Evolutionary conservation across 2,329 filamentous ascomycete species (phyloP), one percentile per base, ranked within the genome.

Genomic region (Pseudogymnoascus sp.): DNA sequence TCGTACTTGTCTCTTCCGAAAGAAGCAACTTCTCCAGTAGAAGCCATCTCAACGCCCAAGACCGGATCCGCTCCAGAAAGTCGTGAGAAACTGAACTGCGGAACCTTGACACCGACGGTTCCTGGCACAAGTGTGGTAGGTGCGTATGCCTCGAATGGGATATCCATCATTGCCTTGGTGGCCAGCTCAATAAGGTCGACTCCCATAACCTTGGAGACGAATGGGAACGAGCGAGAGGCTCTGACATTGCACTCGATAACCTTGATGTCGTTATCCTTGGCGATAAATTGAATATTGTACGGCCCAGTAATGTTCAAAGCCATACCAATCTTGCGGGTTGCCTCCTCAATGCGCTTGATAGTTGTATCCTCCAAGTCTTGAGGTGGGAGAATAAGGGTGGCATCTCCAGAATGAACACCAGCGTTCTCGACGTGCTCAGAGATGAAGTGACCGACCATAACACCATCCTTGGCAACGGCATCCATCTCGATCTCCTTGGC

Each of bases 401-500:
- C 94, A 72, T 99, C 94, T 77, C 94, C 94, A 65, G 94, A 99
- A 78, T 99, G 94, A 8, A 99, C 94, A 80, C 94, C 94, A 18
- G 94, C 94, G 69, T 97, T 97, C 77, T 99, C 94, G 42, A 99
- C 94, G 74, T 99, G 94, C 80, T 99, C 94, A 0, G 93, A 97
- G 72, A 99, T 90, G 76, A 97, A 97, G 75, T 97, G 94, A 10
- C 93, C 92, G 63, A 97, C 85, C 76, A 97, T 89, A 61, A 84
- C 87, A 72, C 94, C 94, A 68, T 95, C 88, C 70, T 87, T 88
- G 61, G 93, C 94, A 48, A 99, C 94, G 40, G 94, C 94, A 70
- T 99, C 94, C 94, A 99, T 97, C 77, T 99, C 94, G 66, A 99
- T 97, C 75, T 99, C 94, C 81, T 99, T 97, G 67, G 94, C 94